These are phyloP conservation scores for Mariannaea elegans DNA, from an alignment of 2,329 filamentous ascomycete genomes.

Conservation along the genomic window DNA sequence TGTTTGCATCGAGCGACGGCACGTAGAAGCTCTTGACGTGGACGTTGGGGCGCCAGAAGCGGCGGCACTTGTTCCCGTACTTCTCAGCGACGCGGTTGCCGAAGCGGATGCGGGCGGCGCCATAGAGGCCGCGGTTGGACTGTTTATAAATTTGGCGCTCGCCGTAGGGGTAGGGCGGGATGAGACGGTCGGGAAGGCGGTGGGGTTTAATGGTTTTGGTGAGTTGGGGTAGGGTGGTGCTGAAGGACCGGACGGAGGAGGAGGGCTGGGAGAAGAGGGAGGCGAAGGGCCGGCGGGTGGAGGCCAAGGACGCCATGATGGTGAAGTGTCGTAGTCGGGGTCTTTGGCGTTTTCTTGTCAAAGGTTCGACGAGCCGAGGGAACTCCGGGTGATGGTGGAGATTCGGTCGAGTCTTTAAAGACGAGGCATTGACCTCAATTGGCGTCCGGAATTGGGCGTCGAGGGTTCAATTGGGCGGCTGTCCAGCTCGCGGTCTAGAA, in stretches of 20 bases:
- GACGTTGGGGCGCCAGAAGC: slow-evolving; percentile 80
- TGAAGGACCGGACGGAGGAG: slow-evolving; percentile 43
- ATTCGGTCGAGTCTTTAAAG: slow-evolving; percentile 10
- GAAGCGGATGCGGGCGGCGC: slow-evolving; percentile 74
- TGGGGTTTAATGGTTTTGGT: slow-evolving; percentile 54
- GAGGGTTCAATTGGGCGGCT: slow-evolving; percentile 19
- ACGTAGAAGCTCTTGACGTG: slow-evolving; percentile 74
- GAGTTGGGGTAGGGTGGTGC: slow-evolving; percentile 45
- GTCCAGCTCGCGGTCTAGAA: slow-evolving; percentile 29
- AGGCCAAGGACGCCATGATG: slow-evolving; percentile 35
- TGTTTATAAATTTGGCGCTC: slow-evolving; percentile 79
- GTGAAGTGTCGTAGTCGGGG: not conserved
- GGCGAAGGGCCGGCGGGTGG: slow-evolving; percentile 31
- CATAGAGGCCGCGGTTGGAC: slow-evolving; percentile 79
- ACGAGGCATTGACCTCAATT: slow-evolving; percentile 38
- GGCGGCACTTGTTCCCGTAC: slow-evolving; percentile 74
- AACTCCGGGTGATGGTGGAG: not conserved
- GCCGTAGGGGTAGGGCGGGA: slow-evolving; percentile 78
- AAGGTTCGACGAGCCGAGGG: not conserved
- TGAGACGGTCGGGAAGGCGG: slow-evolving; percentile 57
- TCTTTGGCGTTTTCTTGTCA: not conserved
- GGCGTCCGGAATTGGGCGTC: slow-evolving; percentile 10
- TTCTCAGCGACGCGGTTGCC: slow-evolving; percentile 80
- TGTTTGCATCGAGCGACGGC: slow-evolving; percentile 65
- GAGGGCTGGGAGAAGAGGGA: slow-evolving; percentile 21